A percentile compares a stretch with the other conserved stretches of the same genome.
These are phyloP conservation scores for Aspergillus saccharolyticus DNA, from an alignment of 495 filamentous ascomycete genomes.

Conservation along the genomic window DNA sequence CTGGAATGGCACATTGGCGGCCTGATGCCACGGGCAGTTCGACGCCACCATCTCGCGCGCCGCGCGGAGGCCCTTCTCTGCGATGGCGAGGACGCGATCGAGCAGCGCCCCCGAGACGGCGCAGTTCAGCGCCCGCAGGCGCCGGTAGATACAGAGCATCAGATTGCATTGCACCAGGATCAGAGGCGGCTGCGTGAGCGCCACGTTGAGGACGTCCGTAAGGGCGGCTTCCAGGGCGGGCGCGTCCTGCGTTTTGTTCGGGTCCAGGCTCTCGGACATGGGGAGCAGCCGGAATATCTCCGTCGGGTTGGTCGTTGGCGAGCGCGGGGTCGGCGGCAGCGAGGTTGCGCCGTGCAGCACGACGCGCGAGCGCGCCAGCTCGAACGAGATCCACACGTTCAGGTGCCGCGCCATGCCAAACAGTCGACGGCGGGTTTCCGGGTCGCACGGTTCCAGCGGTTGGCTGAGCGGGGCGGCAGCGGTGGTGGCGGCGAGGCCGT, in stretches of 20 bases:
- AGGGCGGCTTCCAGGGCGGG: conserved; percentile 37
- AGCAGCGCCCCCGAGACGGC: conserved; percentile 29
- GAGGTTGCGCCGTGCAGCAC: conserved; percentile 39
- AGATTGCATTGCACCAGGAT: conserved; percentile 48
- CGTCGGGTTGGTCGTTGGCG: conserved; percentile 16
- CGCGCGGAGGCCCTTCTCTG: conserved; percentile 31
- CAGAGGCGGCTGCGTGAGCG: conserved; percentile 33
- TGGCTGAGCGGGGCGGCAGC: conserved; percentile 6
- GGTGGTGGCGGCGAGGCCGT: conserved; percentile 7
- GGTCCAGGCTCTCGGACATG: conserved; percentile 41
- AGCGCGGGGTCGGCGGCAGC: conserved; percentile 19
- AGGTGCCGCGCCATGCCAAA: conserved; percentile 48
- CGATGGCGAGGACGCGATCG: conserved; percentile 33
- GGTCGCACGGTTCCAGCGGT: conserved; percentile 22
- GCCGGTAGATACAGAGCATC: conserved; percentile 49
- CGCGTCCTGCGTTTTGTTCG: conserved; percentile 29
- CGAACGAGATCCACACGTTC: conserved; percentile 49
- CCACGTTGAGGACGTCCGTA: conserved; percentile 31
- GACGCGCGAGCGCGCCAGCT: conserved; percentile 49
- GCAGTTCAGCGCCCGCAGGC: conserved; percentile 41
- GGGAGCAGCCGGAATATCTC: conserved; percentile 43
- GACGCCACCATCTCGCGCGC: conserved; percentile 34
- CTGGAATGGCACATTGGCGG: conserved; percentile 52
- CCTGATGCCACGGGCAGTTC: conserved; percentile 49
- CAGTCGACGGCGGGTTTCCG: conserved; percentile 39